phyloP scores from a whole-genome alignment of 257 asterid species.

The Anisodus acutangulus region DNA sequence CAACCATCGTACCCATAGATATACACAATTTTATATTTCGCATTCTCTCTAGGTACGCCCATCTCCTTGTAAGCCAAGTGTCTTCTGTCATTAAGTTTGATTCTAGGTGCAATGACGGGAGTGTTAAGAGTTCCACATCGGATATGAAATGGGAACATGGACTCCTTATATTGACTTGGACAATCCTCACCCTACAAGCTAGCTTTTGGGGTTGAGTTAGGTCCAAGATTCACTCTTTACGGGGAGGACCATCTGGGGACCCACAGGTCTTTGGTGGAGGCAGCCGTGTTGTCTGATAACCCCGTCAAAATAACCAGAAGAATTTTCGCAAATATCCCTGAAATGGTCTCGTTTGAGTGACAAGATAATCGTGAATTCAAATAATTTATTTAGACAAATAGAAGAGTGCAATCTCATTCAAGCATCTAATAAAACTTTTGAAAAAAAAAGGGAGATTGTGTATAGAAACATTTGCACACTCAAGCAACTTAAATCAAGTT shows the following conservation, averaged over 20 bases:
- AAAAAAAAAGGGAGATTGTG: not conserved
- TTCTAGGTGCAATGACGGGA: slow-evolving; percentile 62
- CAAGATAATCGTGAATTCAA: not conserved
- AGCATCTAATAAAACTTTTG: not conserved
- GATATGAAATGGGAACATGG: too few relatives aligned
- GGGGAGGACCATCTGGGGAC: slow-evolving; percentile 64
- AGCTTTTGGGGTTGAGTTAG: too few relatives aligned
- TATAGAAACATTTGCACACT: not conserved
- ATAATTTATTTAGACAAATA: not conserved
- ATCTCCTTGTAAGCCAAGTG: slow-evolving; percentile 76
- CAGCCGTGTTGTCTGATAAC: slow-evolving; percentile 72
- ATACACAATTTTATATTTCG: slow-evolving; percentile 67
- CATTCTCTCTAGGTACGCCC: slow-evolving; percentile 69
- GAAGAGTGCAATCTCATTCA: not conserved
- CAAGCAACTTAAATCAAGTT: not conserved
- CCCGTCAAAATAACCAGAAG: slow-evolving; percentile 65
- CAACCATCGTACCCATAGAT: slow-evolving; percentile 67
- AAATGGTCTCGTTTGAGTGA: slow-evolving; percentile 35
- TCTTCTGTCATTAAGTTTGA: slow-evolving; percentile 83
- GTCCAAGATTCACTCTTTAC: too few relatives aligned
- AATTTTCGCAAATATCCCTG: slow-evolving; percentile 68
- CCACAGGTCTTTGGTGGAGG: slow-evolving; percentile 75
- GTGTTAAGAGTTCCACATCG: too few relatives aligned
- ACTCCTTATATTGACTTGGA: too few relatives aligned
- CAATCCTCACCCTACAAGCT: too few relatives aligned